phyloP scores from a whole-genome alignment of 495 filamentous ascomycete genomes.

The Chaetomium fimeti region DNA sequence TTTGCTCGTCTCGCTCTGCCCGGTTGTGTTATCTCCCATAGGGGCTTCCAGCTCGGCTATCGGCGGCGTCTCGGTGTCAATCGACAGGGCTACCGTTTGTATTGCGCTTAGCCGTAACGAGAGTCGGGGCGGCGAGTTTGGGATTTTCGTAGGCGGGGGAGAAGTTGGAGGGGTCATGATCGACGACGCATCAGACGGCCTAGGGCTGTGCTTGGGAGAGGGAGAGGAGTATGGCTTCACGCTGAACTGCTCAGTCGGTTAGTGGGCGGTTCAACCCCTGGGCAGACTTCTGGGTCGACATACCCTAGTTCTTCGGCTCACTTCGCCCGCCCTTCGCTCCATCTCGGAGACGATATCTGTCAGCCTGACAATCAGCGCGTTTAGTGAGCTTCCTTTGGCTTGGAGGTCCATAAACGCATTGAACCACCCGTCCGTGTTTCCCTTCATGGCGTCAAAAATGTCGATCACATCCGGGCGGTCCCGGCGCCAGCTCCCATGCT shows the following conservation, averaged over 20 bases:
- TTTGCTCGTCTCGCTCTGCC: not conserved
- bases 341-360: constrained; percentile 70
- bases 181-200: constrained; percentile 32
- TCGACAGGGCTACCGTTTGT: constrained; percentile 23
- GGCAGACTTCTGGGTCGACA: not conserved
- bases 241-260: constrained; percentile 29
- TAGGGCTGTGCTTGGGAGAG: constrained; percentile 33
- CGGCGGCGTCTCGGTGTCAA: constrained; percentile 5
- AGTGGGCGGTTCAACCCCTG: constrained; percentile 4
- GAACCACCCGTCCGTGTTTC: constrained; percentile 85
- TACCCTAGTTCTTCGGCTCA: constrained; percentile 63
- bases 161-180: constrained; percentile 30
- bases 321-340: constrained; percentile 69
- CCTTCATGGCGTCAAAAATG: constrained; percentile 76
- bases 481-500: constrained; percentile 56
- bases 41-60: not conserved
- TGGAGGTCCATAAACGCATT: constrained; percentile 68
- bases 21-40: not conserved
- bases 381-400: constrained; percentile 60
- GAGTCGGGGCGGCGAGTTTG: constrained; percentile 35
- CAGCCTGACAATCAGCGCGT: constrained; percentile 61
- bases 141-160: constrained; percentile 25
- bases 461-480: constrained; percentile 54
- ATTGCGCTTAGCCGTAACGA: constrained; percentile 37
- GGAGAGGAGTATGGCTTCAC: constrained; percentile 29